These are phyloP conservation scores for Lentinula detonsa DNA, from an alignment of 768 basidiomycete genomes.

Conservation along the genomic window DNA sequence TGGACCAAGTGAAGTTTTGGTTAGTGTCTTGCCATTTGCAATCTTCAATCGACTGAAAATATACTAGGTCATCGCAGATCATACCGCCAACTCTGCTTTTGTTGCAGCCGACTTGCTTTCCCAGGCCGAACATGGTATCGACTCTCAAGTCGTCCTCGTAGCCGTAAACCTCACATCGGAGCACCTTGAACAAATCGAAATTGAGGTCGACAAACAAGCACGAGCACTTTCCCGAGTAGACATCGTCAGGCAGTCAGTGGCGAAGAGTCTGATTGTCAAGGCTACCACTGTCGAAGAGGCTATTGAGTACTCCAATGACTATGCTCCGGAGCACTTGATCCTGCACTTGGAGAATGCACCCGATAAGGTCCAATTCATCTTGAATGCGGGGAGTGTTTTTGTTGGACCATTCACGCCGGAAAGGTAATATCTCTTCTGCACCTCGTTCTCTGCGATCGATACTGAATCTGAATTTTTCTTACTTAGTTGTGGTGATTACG, in stretches of 20 bases:
- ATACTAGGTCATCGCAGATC: slow-evolving; percentile 85
- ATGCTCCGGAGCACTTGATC: slow-evolving; percentile 97
- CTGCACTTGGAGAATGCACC: slow-evolving; percentile 75
- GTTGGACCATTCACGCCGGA: slow-evolving; percentile 94
- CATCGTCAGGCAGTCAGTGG: slow-evolving; percentile 84
- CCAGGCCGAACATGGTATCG: slow-evolving; percentile 96
- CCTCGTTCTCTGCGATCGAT: not conserved
- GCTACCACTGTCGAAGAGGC: slow-evolving; percentile 65
- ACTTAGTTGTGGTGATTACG: slow-evolving; percentile 92
- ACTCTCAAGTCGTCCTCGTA: slow-evolving; percentile 96
- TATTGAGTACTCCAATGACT: slow-evolving; percentile 89
- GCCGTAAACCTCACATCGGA: slow-evolving; percentile 61
- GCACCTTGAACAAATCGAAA: slow-evolving; percentile 69
- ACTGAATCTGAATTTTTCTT: slow-evolving; percentile 1
- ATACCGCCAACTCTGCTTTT: slow-evolving; percentile 78
- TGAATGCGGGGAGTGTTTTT: slow-evolving; percentile 96
- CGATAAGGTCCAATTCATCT: slow-evolving; percentile 55
- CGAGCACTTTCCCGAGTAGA: slow-evolving; percentile 80
- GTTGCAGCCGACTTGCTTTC: slow-evolving; percentile 96
- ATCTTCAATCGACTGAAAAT: not conserved
- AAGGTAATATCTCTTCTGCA: slow-evolving; percentile 50
- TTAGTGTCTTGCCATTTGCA: slow-evolving; percentile 35
- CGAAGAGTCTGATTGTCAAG: slow-evolving; percentile 87
- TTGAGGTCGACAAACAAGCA: slow-evolving; percentile 83
- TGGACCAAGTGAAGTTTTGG: slow-evolving; percentile 95